Conservation (phyloP, 805 yeast genomes). For the Schwanniomyces pseudopolymorphus region DNA sequence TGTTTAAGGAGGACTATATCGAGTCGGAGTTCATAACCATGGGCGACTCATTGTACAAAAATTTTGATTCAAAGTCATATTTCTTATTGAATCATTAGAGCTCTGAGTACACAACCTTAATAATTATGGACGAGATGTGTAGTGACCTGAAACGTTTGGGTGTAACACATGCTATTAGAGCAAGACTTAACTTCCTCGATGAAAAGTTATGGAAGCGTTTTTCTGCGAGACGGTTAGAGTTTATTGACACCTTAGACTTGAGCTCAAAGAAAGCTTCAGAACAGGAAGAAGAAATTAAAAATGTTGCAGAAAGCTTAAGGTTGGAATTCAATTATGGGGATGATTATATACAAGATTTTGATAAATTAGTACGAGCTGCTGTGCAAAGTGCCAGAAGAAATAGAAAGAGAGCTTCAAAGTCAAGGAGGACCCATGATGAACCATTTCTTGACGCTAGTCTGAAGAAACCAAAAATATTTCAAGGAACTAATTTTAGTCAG, state of each 20-base stretch:
- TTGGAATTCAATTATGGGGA: conserved; percentile 73
- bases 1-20: too few relatives aligned
- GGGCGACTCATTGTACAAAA: conserved; percentile 1
- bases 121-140: background rate
- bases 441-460: background rate
- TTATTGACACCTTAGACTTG: conserved; percentile 72
- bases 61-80: conserved; percentile 2
- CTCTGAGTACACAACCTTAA: background rate
- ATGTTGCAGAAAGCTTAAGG: conserved; percentile 75
- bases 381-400: conserved; percentile 91
- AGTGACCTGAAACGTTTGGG: conserved; percentile 30
- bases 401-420: conserved; percentile 59
- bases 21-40: background rate
- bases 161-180: conserved; percentile 57
- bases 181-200: conserved; percentile 71
- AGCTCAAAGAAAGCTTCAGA: conserved; percentile 82
- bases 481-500: background rate
- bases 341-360: conserved; percentile 68
- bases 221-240: conserved; percentile 84
- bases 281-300: conserved; percentile 78
- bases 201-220: conserved; percentile 86
- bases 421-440: conserved; percentile 13
- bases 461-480: background rate
- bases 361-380: conserved; percentile 87
- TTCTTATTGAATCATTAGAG: background rate